Base-by-base conservation (phyloP, 164 flowering plant species). In the Houttuynia cordata region DNA sequence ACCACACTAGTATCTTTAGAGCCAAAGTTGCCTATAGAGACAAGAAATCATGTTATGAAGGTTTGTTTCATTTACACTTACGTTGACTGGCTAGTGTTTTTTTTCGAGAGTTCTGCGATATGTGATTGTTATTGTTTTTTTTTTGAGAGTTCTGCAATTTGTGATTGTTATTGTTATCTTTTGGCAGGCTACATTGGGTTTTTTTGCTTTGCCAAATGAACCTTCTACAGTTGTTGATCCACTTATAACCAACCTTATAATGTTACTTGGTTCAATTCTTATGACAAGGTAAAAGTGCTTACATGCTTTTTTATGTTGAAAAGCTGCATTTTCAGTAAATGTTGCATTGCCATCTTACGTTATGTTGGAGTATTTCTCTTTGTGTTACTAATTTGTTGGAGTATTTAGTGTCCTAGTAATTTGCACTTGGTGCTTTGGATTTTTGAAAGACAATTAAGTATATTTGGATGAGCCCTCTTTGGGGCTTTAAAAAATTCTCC, bases 1-100 rank as follows among this genome's bases (percentile, higher is more conserved):
- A 90, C 97, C 18, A 94, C 99, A 58, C 75, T 91, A 76, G 96
- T 94, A 37, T 88, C 97, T 64, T 85, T 94, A 71, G 99, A 94
- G 73, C 99, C 97, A 70, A 91, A 83, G 71, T 75, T 94, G 59
- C 78, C 95, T 12, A 73, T 74, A 51, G 99, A 94, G 64, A 94
- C 96, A 13, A 76, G 95, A 70, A 88, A 94, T 70, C 80, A 63
- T 76, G 82, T 94, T 47, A 68, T 94, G 87, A 91, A 91, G 99
- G 99, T 93, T 37, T 19, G 22, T 25, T 22, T 20, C 30, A 42
- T 21, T 56, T 13, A 50, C 55, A 39, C 17, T 45, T 60, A 30
- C 6, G 6, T 30, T 30, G 37, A 30, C 22, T 24, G 1, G 55
- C 37, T 62, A 13, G 15, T 30, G 37, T 30, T 24, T 10, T 8